Percentiles rank a stretch among this genome's conserved stretches.
Evolutionary conservation across 805 yeast species (phyloP).

Genomic region (Maudiozyma saulgeensis): DNA sequence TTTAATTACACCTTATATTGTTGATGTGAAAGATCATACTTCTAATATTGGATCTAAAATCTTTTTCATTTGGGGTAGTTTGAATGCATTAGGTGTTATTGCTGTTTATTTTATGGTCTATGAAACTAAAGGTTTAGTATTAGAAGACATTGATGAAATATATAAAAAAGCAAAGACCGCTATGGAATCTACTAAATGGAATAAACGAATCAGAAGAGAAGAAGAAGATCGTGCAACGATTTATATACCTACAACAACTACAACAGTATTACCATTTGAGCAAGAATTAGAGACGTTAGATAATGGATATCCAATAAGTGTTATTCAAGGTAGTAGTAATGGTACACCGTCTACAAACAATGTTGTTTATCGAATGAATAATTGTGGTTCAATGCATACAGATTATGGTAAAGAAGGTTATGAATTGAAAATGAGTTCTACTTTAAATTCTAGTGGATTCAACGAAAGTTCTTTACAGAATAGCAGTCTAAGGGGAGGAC

Average conservation of each 20-base stretch:
- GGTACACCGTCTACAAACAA: background rate
- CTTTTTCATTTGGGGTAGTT: conserved; percentile 73
- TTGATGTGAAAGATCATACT: conserved; percentile 58
- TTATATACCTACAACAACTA: background rate
- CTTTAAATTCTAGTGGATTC: background rate
- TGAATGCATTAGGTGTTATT: conserved; percentile 48
- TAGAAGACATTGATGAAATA: conserved; percentile 76
- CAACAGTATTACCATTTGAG: background rate
- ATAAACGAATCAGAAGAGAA: conserved; percentile 14
- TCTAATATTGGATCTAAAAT: conserved; percentile 63
- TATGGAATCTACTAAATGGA: conserved; percentile 39
- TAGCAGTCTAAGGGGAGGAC: background rate
- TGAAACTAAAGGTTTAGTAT: conserved; percentile 69
- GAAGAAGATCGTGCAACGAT: background rate
- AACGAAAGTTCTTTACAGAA: background rate
- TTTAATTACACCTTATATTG: conserved; percentile 61
- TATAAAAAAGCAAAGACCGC: conserved; percentile 53
- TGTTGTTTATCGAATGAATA: conserved; percentile 41
- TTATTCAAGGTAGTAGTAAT: background rate
- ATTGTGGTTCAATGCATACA: conserved; percentile 30
- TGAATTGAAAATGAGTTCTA: background rate
- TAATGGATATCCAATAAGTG: background rate
- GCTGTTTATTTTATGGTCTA: conserved; percentile 60
- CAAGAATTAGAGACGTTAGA: background rate
- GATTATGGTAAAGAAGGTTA: conserved; percentile 1